phyloP scores from a whole-genome alignment of 352 stramenopile species.

The Phytophthora uliginosa region DNA sequence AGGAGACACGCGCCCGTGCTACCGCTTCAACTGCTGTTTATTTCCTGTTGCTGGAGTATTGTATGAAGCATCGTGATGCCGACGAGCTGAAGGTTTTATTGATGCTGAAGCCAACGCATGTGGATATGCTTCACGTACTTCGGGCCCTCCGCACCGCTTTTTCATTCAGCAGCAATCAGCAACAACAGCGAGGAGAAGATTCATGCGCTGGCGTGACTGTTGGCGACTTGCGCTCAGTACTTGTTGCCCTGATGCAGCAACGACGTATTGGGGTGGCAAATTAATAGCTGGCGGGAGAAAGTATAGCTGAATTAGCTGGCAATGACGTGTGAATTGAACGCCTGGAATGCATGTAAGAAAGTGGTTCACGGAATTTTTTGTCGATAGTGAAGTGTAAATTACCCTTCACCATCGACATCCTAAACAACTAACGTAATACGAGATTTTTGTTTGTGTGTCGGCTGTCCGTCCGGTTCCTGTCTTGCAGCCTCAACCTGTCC shows the following conservation, averaged over 20 bases:
- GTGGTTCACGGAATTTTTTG: neutral
- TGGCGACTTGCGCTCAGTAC: slow-evolving; percentile 53
- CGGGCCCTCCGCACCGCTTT: slow-evolving; percentile 49
- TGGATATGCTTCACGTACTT: slow-evolving; percentile 71
- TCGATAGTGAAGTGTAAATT: too few relatives aligned
- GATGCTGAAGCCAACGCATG: slow-evolving; percentile 58
- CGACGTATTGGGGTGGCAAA: slow-evolving; percentile 32
- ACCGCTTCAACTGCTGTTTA: slow-evolving; percentile 53
- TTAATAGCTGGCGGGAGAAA: slow-evolving; percentile 3
- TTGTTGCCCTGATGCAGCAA: slow-evolving; percentile 55
- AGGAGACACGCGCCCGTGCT: slow-evolving; percentile 11
- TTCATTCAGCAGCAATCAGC: slow-evolving; percentile 18
- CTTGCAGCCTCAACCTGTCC: too few relatives aligned
- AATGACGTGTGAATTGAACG: neutral
- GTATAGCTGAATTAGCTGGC: neutral
- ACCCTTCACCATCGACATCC: too few relatives aligned
- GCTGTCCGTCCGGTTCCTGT: too few relatives aligned
- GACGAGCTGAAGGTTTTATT: slow-evolving; percentile 61
- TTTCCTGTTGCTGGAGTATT: slow-evolving; percentile 77
- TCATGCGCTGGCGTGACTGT: slow-evolving; percentile 46
- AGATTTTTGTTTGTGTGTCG: too few relatives aligned
- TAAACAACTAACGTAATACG: too few relatives aligned
- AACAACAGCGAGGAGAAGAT: slow-evolving; percentile 9
- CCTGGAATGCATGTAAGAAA: neutral
- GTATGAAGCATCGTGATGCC: slow-evolving; percentile 55